A percentile compares a stretch with the other conserved stretches of the same genome.
Conservation (phyloP, 352 stramenopile genomes). For the Pythium phragmitis region DNA sequence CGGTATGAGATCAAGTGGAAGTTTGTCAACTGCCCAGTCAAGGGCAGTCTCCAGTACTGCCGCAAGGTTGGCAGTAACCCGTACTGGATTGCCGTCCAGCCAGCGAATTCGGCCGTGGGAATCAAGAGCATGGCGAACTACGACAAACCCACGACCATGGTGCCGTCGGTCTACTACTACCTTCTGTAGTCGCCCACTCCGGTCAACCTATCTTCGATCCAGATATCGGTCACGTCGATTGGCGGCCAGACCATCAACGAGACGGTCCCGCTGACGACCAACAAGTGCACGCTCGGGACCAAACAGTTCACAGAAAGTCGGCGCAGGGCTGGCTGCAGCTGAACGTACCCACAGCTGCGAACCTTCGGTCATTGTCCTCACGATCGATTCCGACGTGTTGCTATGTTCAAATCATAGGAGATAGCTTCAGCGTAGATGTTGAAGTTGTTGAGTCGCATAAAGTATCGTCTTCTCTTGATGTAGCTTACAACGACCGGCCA, state of each 20-base stretch:
- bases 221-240: constrained; percentile 50
- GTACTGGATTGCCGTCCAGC: constrained; percentile 62
- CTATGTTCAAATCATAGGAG: too few species aligned
- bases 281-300: constrained; percentile 43
- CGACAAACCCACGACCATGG: constrained; percentile 42
- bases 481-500: too few species aligned
- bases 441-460: too few species aligned
- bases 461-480: too few species aligned
- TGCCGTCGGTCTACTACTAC: constrained; percentile 47
- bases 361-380: too few species aligned
- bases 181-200: constrained; percentile 28
- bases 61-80: constrained; percentile 55
- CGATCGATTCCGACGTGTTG: too few species aligned
- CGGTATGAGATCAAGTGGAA: constrained; percentile 36
- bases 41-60: constrained; percentile 39
- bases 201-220: constrained; percentile 31
- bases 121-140: constrained; percentile 54
- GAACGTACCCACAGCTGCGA: too few species aligned
- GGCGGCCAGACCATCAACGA: constrained; percentile 54
- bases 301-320: constrained; percentile 38
- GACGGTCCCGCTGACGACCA: constrained; percentile 45
- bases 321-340: too few species aligned
- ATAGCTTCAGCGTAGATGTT: too few species aligned
- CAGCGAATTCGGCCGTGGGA: constrained; percentile 48
- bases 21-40: constrained; percentile 38